These are phyloP conservation scores for Yamadazyma dendronema DNA, from an alignment of 1,139 yeast species.

Conservation along the genomic window DNA sequence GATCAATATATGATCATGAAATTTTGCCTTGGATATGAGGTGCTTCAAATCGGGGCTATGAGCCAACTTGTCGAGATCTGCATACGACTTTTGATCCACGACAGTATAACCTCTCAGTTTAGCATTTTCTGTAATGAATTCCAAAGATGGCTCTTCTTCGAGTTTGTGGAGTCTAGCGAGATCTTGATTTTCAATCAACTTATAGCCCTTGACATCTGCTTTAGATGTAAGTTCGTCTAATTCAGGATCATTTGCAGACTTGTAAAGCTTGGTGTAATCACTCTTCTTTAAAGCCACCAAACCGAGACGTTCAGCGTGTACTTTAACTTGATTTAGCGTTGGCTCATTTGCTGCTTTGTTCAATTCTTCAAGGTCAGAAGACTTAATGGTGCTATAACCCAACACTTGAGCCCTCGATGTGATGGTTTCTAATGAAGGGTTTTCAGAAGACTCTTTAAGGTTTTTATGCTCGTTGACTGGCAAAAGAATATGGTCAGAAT, in stretches of 20 bases:
- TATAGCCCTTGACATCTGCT: slow-evolving; percentile 17
- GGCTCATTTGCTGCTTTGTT: slow-evolving; percentile 30
- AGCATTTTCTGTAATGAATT: slow-evolving; percentile 19
- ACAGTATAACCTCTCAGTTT: slow-evolving; percentile 9
- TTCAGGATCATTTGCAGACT: slow-evolving; percentile 34
- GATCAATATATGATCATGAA: slow-evolving; percentile 10
- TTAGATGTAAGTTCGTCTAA: slow-evolving; percentile 22
- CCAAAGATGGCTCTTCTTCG: slow-evolving; percentile 22
- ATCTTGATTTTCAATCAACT: slow-evolving; percentile 10
- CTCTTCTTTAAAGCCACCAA: slow-evolving; percentile 32
- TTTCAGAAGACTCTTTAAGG: slow-evolving; percentile 15
- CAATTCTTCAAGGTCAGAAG: slow-evolving; percentile 19
- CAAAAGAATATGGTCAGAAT: slow-evolving; percentile 14
- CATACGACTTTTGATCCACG: slow-evolving; percentile 12
- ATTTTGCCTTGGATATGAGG: slow-evolving; percentile 23
- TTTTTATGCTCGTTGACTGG: slow-evolving; percentile 18
- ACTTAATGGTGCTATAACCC: slow-evolving; percentile 13
- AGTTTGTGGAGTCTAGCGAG: slow-evolving; percentile 12
- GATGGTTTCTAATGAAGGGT: slow-evolving; percentile 17
- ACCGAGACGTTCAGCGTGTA: slow-evolving; percentile 35
- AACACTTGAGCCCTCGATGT: slow-evolving; percentile 12
- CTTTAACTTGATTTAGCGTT: slow-evolving; percentile 31
- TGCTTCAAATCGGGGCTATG: slow-evolving; percentile 24
- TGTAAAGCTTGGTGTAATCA: slow-evolving; percentile 37
- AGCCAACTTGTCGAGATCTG: slow-evolving; percentile 12